Percentiles rank a stretch among this genome's conserved stretches.
phyloP scores from a whole-genome alignment of 2,329 filamentous ascomycete genomes.

The Paecilomyces sp. region DNA sequence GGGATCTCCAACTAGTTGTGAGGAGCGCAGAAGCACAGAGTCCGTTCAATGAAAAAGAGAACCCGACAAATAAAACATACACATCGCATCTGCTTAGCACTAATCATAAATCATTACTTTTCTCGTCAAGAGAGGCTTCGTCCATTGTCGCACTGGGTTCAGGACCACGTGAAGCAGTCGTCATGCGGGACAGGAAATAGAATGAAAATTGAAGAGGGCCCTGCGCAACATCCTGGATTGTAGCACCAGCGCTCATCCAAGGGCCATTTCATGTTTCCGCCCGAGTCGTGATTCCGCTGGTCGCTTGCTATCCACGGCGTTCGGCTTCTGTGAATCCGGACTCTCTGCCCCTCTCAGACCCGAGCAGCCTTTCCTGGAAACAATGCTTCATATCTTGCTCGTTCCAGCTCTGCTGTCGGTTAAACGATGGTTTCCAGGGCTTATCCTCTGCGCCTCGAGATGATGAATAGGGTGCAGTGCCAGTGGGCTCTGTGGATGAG shows the following conservation, averaged over 20 bases:
- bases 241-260: not conserved
- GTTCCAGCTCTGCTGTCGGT: conserved; percentile 29
- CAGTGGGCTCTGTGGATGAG: not conserved
- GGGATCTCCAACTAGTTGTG: not conserved
- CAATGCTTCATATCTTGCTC: conserved; percentile 52
- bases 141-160: not conserved
- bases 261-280: not conserved
- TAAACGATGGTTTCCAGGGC: conserved; percentile 21
- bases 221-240: not conserved
- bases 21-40: not conserved
- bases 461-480: not conserved
- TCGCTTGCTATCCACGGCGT: not conserved
- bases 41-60: not conserved
- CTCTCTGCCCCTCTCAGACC: conserved; percentile 36
- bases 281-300: not conserved
- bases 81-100: not conserved
- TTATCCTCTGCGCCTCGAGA: conserved; percentile 6
- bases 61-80: not conserved
- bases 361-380: conserved; percentile 35
- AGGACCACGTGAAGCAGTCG: not conserved
- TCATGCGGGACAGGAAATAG: not conserved
- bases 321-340: conserved; percentile 53
- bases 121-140: not conserved
- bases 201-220: not conserved
- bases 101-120: not conserved